phyloP scores from a whole-genome alignment of 2,329 filamentous ascomycete species.

The Aspergillus sergii region DNA sequence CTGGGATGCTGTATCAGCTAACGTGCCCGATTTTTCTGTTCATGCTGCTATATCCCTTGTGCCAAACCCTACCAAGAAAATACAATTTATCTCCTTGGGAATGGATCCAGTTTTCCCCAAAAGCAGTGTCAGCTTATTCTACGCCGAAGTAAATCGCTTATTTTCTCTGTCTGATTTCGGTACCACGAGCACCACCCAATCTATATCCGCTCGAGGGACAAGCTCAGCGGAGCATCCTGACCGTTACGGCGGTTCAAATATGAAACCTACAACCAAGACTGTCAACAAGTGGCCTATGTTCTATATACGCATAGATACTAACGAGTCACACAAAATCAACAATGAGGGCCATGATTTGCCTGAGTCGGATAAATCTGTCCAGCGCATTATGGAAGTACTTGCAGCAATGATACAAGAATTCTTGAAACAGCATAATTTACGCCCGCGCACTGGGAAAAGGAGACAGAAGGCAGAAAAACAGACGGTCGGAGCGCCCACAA shows the following conservation, averaged over 20 bases:
- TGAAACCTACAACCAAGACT: conserved; percentile 61
- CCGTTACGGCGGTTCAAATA: conserved; percentile 46
- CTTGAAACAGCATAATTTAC: conserved; percentile 71
- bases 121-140: conserved; percentile 66
- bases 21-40: conserved; percentile 63
- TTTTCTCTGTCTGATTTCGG: conserved; percentile 82
- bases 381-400: conserved; percentile 65
- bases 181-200: conserved; percentile 53
- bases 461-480: conserved; percentile 16
- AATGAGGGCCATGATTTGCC: conserved; percentile 44
- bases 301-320: conserved; percentile 66
- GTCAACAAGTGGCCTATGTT: conserved; percentile 90
- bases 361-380: conserved; percentile 50
- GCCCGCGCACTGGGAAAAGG: conserved; percentile 48
- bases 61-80: conserved; percentile 70
- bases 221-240: neutral
- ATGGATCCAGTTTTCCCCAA: conserved; percentile 64
- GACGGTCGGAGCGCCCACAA: neutral
- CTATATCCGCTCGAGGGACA: neutral
- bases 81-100: conserved; percentile 82
- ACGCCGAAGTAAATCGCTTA: conserved; percentile 74
- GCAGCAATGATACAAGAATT: conserved; percentile 72
- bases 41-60: conserved; percentile 70
- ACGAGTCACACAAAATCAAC: conserved; percentile 41
- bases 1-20: conserved; percentile 75